These are phyloP conservation scores for Penicillium flavigenum DNA, from an alignment of 495 filamentous ascomycete genomes.

Conservation along the genomic window DNA sequence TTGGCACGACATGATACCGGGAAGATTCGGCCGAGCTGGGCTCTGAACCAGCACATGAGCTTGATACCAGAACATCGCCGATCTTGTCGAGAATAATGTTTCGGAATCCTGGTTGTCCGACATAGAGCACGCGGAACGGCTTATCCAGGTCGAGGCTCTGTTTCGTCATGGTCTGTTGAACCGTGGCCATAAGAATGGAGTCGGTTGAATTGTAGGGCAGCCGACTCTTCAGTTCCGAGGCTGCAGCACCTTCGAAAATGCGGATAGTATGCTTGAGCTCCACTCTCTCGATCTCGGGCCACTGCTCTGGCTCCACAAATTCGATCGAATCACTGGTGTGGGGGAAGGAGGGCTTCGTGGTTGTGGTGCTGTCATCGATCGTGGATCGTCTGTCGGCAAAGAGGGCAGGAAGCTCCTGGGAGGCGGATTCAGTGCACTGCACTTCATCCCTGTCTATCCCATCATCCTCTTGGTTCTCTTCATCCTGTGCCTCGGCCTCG, in stretches of 20 bases:
- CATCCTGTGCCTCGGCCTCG: constrained; percentile 35
- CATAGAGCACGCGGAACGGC: constrained; percentile 68
- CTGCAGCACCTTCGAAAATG: constrained; percentile 55
- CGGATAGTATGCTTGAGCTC: constrained; percentile 63
- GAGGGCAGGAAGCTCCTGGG: constrained; percentile 43
- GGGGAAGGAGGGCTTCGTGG: constrained; percentile 40
- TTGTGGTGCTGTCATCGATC: constrained; percentile 46
- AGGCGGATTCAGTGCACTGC: constrained; percentile 36
- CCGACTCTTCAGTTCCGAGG: constrained; percentile 45
- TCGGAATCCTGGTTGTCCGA: constrained; percentile 61
- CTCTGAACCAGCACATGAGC: constrained; percentile 41
- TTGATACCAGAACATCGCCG: constrained; percentile 60
- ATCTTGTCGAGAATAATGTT: constrained; percentile 75
- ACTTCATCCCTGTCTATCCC: constrained; percentile 26
- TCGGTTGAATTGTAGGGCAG: constrained; percentile 32
- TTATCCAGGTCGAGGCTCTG: constrained; percentile 60
- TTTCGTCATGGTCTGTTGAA: constrained; percentile 72
- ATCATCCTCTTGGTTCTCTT: constrained; percentile 32
- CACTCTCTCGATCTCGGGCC: constrained; percentile 51
- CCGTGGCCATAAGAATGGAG: constrained; percentile 50
- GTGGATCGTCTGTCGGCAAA: constrained; percentile 36
- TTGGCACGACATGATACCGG: constrained; percentile 72
- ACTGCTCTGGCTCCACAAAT: constrained; percentile 58
- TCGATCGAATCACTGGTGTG: constrained; percentile 53
- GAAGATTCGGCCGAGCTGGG: constrained; percentile 54